Evolutionary conservation across 2,329 filamentous ascomycete species (phyloP).

Genomic region (Arachnopeziza araneosa): DNA sequence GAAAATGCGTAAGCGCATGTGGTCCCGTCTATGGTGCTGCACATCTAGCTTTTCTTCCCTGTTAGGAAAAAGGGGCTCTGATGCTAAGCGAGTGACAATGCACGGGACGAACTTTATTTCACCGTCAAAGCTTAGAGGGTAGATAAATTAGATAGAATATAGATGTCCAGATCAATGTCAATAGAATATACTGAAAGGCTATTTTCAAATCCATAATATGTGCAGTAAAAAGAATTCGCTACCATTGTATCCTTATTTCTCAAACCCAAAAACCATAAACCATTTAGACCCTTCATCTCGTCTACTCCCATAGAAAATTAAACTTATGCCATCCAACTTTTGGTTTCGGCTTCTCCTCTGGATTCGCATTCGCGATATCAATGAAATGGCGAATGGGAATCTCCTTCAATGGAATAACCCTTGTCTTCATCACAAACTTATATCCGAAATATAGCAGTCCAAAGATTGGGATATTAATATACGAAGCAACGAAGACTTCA

Average conservation of each 20-base stretch:
- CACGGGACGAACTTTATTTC: too few species aligned
- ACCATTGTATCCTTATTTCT: background rate
- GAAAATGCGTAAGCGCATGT: too few species aligned
- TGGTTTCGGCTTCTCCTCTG: conserved; percentile 16
- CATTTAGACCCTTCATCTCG: too few species aligned
- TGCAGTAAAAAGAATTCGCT: background rate
- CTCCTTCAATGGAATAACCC: conserved; percentile 33
- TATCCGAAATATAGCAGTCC: conserved; percentile 43
- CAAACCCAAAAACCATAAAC: background rate
- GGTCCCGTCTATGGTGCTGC: too few species aligned
- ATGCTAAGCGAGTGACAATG: too few species aligned
- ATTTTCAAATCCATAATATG: too few species aligned
- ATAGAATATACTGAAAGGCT: too few species aligned
- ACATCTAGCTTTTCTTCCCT: too few species aligned
- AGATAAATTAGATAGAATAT: too few species aligned
- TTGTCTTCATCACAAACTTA: conserved; percentile 48
- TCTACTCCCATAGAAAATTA: conserved; percentile 21
- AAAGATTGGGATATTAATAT: conserved; percentile 60
- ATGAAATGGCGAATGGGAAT: conserved; percentile 36
- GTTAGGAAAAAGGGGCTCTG: too few species aligned
- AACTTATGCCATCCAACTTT: conserved; percentile 17
- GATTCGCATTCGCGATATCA: conserved; percentile 29
- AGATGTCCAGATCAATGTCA: too few species aligned
- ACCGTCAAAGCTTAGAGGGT: too few species aligned
- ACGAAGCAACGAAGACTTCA: conserved; percentile 54